Evolutionary conservation across 108 stramenopile species (phyloP).

Genomic region (Fragilaria radians): DNA sequence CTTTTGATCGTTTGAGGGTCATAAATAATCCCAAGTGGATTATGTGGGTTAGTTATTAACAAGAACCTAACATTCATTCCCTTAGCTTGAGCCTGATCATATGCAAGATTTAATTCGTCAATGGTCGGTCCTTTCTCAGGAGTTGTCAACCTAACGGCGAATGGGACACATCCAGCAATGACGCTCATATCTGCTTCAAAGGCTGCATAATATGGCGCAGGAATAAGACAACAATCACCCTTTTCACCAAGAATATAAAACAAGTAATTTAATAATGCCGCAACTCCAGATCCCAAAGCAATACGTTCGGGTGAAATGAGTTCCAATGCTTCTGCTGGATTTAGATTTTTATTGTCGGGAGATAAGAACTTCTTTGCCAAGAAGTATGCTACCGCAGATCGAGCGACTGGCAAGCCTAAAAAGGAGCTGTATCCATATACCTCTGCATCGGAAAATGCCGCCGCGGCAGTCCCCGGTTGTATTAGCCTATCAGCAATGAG

Average conservation of each 20-base stretch:
- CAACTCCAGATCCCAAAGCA: conserved; percentile 65
- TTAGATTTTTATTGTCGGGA: conserved; percentile 17
- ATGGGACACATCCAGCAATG: conserved; percentile 55
- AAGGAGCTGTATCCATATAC: conserved; percentile 78
- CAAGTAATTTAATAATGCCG: conserved; percentile 56
- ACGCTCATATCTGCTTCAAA: conserved; percentile 83
- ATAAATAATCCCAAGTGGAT: conserved; percentile 85
- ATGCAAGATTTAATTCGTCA: conserved; percentile 63
- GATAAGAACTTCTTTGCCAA: conserved; percentile 50
- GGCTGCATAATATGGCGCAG: conserved; percentile 90
- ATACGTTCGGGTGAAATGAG: conserved; percentile 57
- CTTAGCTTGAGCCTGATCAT: conserved; percentile 30
- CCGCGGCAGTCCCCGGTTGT: conserved; percentile 48
- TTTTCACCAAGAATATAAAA: conserved; percentile 63
- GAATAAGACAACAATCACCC: conserved; percentile 87
- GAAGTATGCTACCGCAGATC: conserved; percentile 82
- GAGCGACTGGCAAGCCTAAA: conserved; percentile 58
- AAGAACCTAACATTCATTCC: conserved; percentile 66
- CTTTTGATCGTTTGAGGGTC: conserved; percentile 35
- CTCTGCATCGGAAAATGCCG: conserved; percentile 64
- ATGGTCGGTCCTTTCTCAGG: conserved; percentile 57
- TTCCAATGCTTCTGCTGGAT: conserved; percentile 45
- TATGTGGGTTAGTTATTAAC: conserved; percentile 86
- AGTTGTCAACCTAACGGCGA: conserved; percentile 49
- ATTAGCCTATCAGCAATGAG: conserved; percentile 56